phyloP scores from a whole-genome alignment of 2,329 filamentous ascomycete genomes.

The Drechslerella dactyloides region DNA sequence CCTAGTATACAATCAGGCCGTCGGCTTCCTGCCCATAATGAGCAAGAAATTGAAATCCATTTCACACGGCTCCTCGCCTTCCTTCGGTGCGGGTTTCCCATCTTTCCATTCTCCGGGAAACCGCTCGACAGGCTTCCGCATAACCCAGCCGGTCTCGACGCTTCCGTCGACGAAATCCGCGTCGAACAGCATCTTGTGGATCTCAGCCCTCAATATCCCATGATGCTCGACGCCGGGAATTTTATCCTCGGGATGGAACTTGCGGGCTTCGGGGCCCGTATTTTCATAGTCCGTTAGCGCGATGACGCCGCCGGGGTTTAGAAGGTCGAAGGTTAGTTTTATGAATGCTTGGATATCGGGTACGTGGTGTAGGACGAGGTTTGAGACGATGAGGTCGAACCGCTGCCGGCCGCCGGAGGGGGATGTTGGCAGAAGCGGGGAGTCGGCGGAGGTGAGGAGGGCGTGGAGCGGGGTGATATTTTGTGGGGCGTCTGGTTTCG shows the following conservation, averaged over 20 bases:
- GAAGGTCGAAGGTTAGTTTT: conserved; percentile 60
- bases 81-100: conserved; percentile 54
- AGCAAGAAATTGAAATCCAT: conserved; percentile 60
- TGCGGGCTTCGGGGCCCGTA: conserved; percentile 63
- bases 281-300: conserved; percentile 67
- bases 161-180: conserved; percentile 63
- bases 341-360: conserved; percentile 60
- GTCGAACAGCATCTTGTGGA: conserved; percentile 60
- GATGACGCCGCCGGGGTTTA: conserved; percentile 62
- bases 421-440: conserved; percentile 59
- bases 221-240: conserved; percentile 65
- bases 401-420: conserved; percentile 54
- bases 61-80: conserved; percentile 52
- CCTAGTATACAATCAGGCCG: background rate
- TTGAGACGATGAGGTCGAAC: conserved; percentile 64
- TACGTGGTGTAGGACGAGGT: conserved; percentile 67
- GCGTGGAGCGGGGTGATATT: conserved; percentile 62
- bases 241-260: conserved; percentile 64
- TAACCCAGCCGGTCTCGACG: conserved; percentile 62
- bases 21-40: conserved; percentile 56
- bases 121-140: conserved; percentile 63
- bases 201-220: conserved; percentile 61
- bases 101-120: conserved; percentile 59
- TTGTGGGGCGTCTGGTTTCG: conserved; percentile 52
- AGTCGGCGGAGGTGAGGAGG: conserved; percentile 58